Base-by-base conservation (phyloP, 2,329 filamentous ascomycete genomes). In the Fusarium drepaniforme region DNA sequence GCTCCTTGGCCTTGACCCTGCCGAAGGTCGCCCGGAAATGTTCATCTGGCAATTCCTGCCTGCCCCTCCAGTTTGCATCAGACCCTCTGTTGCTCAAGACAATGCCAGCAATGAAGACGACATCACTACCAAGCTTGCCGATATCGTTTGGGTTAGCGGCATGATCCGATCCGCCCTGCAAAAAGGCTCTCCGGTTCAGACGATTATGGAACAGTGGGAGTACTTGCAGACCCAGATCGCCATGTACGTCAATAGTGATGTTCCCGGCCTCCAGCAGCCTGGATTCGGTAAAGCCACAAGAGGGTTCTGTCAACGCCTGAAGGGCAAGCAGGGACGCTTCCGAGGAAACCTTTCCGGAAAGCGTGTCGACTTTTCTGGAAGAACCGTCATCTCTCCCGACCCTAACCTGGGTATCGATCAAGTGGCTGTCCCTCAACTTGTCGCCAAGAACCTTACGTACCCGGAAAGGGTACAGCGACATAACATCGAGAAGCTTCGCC, bases 161-260 rank as follows among this genome's bases (percentile, higher is more conserved):
- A 91, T 97, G 77, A 94, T 99, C 73, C 92, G 93, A 60, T 93
- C 94, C 25, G 94, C 95, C 0, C 84, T 98, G 18, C 89, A 93
- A 71, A 95, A 95, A 76, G 96, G 96, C 12, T 94, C 96, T 16
- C 92, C 95, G 0, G 89, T 99, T 3, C 91, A 93, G 75, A 97
- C 94, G 1, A 94, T 98, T 67, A 97, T 98, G 92, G 97, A 99
- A 82, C 95, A 98, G 78, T 99, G 97, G 97, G 97, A 99, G 81
- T 98, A 96, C 79, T 86, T 99, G 71, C 96, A 98, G 80, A 89
- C 98, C 11, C 96, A 98, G 80, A 94, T 98, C 70, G 97, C 96
- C 71, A 95, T 98, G 89, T 98, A 99, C 82, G 96, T 99, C 82
- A 98, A 99, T 85, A 98, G 96, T 74, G 96, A 98, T 78, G 92